Conservation (phyloP, 129 eudicot genomes). For the Flaveria linearis region DNA sequence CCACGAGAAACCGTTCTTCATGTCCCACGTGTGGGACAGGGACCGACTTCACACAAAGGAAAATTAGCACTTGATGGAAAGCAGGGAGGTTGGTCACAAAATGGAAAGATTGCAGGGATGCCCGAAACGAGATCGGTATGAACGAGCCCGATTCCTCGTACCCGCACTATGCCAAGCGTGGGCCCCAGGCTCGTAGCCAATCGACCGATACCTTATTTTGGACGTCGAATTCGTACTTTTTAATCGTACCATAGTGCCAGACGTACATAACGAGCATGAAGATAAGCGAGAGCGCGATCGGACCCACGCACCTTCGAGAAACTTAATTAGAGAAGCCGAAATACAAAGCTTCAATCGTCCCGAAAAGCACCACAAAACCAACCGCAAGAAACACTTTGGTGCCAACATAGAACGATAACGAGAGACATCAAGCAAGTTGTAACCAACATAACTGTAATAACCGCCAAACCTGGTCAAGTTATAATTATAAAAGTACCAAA, state of each 20-base stretch:
- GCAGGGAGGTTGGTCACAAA: constrained; percentile 97
- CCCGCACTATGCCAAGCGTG: constrained; percentile 81
- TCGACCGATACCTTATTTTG: constrained; percentile 93
- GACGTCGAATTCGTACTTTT: constrained; percentile 81
- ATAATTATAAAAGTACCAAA: not conserved
- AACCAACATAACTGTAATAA: constrained; percentile 92
- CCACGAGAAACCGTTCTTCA: constrained; percentile 88
- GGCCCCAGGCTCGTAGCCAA: constrained; percentile 86
- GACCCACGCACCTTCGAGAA: constrained; percentile 98
- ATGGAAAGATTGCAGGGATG: constrained; percentile 87
- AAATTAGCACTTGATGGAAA: constrained; percentile 83
- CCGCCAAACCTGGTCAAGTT: constrained; percentile 76
- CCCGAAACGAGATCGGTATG: constrained; percentile 95
- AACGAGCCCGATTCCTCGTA: constrained; percentile 88
- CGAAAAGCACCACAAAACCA: constrained; percentile 67
- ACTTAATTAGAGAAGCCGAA: constrained; percentile 89
- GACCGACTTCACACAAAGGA: constrained; percentile 85
- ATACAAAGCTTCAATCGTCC: constrained; percentile 77
- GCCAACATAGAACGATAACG: constrained; percentile 88
- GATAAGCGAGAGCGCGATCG: constrained; percentile 67
- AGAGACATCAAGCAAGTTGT: constrained; percentile 95
- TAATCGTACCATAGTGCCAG: constrained; percentile 88
- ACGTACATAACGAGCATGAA: constrained; percentile 74
- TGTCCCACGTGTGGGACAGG: constrained; percentile 78
- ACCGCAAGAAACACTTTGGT: constrained; percentile 60